Evolutionary conservation across 164 flowering plant species (phyloP).

Genomic region (Tetrastigma voinierianum): DNA sequence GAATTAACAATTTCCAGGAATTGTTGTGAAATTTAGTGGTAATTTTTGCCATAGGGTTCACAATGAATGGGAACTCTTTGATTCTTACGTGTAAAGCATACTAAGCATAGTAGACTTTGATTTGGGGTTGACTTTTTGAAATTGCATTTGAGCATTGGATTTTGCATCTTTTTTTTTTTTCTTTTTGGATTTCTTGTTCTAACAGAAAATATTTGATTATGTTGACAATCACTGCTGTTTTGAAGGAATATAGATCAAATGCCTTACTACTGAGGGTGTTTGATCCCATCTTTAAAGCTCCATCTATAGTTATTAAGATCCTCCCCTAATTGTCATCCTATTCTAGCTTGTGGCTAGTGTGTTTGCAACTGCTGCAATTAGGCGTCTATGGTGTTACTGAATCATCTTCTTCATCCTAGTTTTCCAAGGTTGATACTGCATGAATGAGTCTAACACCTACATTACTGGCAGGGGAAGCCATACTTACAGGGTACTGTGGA

Average conservation of each 20-base stretch:
- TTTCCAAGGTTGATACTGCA: not conserved
- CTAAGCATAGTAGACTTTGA: not conserved
- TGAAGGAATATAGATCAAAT: too few species aligned
- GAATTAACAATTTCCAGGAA: not conserved
- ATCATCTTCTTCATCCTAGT: too few species aligned
- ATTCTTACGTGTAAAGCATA: not conserved
- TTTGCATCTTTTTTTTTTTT: not conserved
- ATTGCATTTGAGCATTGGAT: not conserved
- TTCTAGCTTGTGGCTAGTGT: too few species aligned
- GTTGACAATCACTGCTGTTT: too few species aligned
- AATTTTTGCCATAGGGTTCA: not conserved
- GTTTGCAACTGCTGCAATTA: too few species aligned
- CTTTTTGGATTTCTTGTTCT: not conserved
- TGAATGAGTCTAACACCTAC: not conserved
- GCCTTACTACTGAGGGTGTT: too few species aligned
- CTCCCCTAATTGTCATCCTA: too few species aligned
- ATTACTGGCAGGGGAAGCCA: constrained; percentile 6
- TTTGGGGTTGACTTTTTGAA: not conserved
- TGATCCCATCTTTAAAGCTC: too few species aligned
- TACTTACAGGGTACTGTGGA: constrained; percentile 9
- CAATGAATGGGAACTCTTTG: not conserved
- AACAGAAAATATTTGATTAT: too few species aligned
- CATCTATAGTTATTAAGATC: too few species aligned
- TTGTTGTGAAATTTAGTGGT: not conserved
- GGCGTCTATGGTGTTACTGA: too few species aligned